Percentiles rank a stretch among this genome's conserved stretches.
Evolutionary conservation across 805 yeast genomes (phyloP).

Genomic region (Yarrowia bubula): DNA sequence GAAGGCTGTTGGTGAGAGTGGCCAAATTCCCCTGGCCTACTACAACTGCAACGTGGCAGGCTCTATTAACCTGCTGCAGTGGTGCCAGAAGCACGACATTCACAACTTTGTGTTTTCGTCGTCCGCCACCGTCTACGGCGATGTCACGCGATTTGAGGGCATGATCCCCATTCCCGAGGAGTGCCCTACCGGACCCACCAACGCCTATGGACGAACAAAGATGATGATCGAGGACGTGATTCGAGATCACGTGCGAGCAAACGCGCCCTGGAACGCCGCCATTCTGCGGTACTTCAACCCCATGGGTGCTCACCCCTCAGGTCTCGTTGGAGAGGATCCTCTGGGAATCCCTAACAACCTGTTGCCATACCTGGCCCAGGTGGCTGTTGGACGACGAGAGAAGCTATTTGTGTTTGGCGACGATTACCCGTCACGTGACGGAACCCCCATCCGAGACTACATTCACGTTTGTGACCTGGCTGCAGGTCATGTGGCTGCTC

Average conservation of each 20-base stretch:
- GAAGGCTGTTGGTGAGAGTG: conserved; percentile 80
- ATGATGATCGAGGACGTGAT: conserved; percentile 60
- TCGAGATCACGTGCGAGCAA: conserved; percentile 51
- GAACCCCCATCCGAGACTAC: conserved; percentile 80
- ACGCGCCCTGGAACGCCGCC: conserved; percentile 46
- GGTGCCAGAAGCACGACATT: conserved; percentile 49
- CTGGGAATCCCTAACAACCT: conserved; percentile 73
- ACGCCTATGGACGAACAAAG: conserved; percentile 78
- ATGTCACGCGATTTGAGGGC: conserved; percentile 65
- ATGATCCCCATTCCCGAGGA: conserved; percentile 78
- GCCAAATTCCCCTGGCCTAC: conserved; percentile 63
- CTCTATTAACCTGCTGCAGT: conserved; percentile 55
- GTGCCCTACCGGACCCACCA: conserved; percentile 71
- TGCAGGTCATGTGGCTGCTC: conserved; percentile 70
- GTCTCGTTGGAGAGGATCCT: conserved; percentile 78
- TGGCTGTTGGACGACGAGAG: conserved; percentile 68
- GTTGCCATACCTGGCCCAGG: conserved; percentile 73
- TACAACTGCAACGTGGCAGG: conserved; percentile 69
- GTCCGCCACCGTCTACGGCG: conserved; percentile 83
- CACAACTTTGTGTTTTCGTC: conserved; percentile 66
- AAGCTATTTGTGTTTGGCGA: conserved; percentile 67
- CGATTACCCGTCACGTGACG: conserved; percentile 70
- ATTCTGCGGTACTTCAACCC: conserved; percentile 78
- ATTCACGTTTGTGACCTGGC: conserved; percentile 80
- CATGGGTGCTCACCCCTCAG: conserved; percentile 82